A percentile compares a stretch with the other conserved stretches of the same genome.
Evolutionary conservation across 768 basidiomycete species (phyloP).

Genomic region (Termitomyces sp.): DNA sequence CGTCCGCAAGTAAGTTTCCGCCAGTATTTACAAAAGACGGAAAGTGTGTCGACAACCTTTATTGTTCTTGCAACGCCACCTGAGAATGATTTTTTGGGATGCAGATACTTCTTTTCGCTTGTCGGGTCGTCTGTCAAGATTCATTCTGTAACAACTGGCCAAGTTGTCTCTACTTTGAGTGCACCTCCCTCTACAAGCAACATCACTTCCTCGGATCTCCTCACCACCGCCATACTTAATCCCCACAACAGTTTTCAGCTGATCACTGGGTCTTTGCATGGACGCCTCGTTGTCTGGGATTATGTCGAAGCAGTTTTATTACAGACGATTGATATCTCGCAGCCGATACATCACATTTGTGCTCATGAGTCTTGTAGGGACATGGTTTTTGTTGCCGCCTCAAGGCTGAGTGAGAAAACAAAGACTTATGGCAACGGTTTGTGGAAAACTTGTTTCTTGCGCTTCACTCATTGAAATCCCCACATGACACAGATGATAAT

Average conservation of each 20-base stretch:
- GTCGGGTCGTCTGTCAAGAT: slow-evolving; percentile 81
- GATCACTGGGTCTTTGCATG: slow-evolving; percentile 80
- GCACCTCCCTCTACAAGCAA: slow-evolving; percentile 34
- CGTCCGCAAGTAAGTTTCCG: slow-evolving; percentile 55
- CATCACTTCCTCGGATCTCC: slow-evolving; percentile 37
- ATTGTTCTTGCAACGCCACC: neutral
- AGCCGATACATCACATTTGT: slow-evolving; percentile 68
- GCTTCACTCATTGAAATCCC: slow-evolving; percentile 5
- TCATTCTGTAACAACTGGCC: slow-evolving; percentile 71
- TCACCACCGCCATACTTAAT: slow-evolving; percentile 74
- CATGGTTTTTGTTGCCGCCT: slow-evolving; percentile 63
- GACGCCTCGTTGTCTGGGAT: slow-evolving; percentile 90
- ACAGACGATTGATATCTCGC: slow-evolving; percentile 63
- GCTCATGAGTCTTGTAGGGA: slow-evolving; percentile 67
- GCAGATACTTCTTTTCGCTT: slow-evolving; percentile 86
- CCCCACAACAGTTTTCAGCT: slow-evolving; percentile 89
- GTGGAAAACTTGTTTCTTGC: slow-evolving; percentile 1
- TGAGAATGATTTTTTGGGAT: slow-evolving; percentile 1
- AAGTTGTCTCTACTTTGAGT: slow-evolving; percentile 80
- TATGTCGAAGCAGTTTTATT: slow-evolving; percentile 81
- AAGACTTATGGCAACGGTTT: slow-evolving; percentile 26
- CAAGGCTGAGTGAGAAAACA: slow-evolving; percentile 43
- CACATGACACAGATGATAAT: slow-evolving; percentile 38
- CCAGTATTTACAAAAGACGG: slow-evolving; percentile 88
- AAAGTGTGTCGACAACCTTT: slow-evolving; percentile 40